phyloP scores from a whole-genome alignment of 1,139 yeast genomes.

The Scheffersomyces lignicola region DNA sequence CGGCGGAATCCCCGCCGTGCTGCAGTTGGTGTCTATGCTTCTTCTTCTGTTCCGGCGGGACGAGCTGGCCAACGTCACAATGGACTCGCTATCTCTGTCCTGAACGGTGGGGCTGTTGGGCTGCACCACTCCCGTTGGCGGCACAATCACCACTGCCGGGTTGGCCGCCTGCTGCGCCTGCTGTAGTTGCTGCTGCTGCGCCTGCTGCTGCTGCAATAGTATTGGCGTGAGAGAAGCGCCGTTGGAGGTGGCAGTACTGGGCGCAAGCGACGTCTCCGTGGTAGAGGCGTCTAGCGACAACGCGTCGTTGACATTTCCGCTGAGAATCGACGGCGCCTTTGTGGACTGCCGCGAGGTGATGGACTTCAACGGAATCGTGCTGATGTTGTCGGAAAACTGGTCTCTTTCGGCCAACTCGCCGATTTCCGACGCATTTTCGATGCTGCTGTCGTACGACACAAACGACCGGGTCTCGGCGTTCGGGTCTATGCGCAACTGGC shows the following conservation, averaged over 20 bases:
- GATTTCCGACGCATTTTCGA: not conserved
- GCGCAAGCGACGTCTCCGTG: slow-evolving; percentile 54
- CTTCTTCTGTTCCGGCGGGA: slow-evolving; percentile 50
- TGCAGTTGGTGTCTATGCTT: slow-evolving; percentile 58
- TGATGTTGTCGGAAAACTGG: slow-evolving; percentile 28
- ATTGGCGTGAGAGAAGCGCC: slow-evolving; percentile 11
- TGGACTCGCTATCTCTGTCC: slow-evolving; percentile 52
- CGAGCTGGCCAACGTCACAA: slow-evolving; percentile 55
- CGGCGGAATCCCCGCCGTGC: slow-evolving; percentile 64
- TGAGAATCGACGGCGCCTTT: slow-evolving; percentile 42
- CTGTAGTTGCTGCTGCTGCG: slow-evolving; percentile 6
- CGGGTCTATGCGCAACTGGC: slow-evolving; percentile 2
- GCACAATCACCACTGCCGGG: slow-evolving; percentile 9
- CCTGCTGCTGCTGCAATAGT: slow-evolving; percentile 9
- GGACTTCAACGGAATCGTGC: slow-evolving; percentile 55
- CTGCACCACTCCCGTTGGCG: slow-evolving; percentile 1
- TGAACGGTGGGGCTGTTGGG: slow-evolving; percentile 4
- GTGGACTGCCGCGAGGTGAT: slow-evolving; percentile 51
- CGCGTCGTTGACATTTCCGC: slow-evolving; percentile 41
- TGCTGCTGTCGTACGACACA: not conserved
- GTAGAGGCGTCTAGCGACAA: slow-evolving; percentile 47
- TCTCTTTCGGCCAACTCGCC: not conserved
- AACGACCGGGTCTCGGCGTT: slow-evolving; percentile 2
- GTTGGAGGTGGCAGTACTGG: slow-evolving; percentile 23
- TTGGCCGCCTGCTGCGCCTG: slow-evolving; percentile 1